phyloP scores from a whole-genome alignment of 2,329 filamentous ascomycete species.

The Fusarium pininemorale region DNA sequence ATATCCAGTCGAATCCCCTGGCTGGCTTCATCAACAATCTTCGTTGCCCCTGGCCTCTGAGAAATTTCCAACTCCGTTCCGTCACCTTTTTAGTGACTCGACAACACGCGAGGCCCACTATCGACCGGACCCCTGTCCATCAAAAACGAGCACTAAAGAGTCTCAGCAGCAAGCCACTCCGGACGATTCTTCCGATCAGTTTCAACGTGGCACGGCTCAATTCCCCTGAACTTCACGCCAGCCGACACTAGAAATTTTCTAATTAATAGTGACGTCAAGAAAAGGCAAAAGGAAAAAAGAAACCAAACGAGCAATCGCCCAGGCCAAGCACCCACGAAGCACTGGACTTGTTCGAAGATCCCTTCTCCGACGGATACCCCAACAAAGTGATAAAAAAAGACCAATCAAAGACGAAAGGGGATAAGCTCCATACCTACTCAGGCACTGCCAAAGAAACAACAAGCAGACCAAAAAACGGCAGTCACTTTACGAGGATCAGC shows the following conservation, averaged over 20 bases:
- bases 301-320: neutral
- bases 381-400: constrained; percentile 21
- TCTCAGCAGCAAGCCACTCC: constrained; percentile 31
- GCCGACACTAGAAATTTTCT: constrained; percentile 24
- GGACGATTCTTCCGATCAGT: constrained; percentile 23
- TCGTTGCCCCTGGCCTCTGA: constrained; percentile 3
- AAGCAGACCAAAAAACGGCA: constrained; percentile 8
- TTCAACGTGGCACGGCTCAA: constrained; percentile 33
- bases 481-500: constrained; percentile 21
- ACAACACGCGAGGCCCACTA: constrained; percentile 26
- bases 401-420: constrained; percentile 37
- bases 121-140: constrained; percentile 15
- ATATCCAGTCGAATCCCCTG: constrained; percentile 9
- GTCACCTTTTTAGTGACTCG: constrained; percentile 17
- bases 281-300: neutral
- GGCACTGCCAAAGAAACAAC: constrained; percentile 5
- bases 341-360: constrained; percentile 3
- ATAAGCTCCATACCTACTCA: constrained; percentile 33
- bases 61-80: constrained; percentile 15
- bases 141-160: constrained; percentile 13
- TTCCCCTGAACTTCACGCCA: constrained; percentile 26
- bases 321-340: constrained; percentile 29
- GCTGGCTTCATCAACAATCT: constrained; percentile 22
- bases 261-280: constrained; percentile 33
- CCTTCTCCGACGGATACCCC: neutral